Evolutionary conservation across 495 filamentous ascomycete genomes (phyloP), one percentile per base, ranked within the genome.

Genomic region (Annulohypoxylon bovei): DNA sequence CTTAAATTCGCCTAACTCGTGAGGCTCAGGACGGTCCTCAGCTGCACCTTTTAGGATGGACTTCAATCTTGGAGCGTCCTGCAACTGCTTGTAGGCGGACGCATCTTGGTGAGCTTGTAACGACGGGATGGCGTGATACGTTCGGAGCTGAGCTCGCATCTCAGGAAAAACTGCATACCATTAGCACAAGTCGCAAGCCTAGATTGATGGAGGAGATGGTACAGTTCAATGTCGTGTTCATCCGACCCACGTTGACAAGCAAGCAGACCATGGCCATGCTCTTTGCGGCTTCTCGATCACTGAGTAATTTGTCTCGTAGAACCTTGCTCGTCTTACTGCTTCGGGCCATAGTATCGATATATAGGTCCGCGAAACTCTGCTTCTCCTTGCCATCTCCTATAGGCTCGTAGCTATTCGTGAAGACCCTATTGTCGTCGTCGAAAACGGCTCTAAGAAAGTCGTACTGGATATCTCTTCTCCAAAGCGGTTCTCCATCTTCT

Each of bases 291-390:
- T 91, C 88, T 72, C 93, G 91, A 77, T 98, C 95, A 73, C 88
- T 95, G 73, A 97, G 88, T 70, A 99, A 87, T 84, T 99, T 99
- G 73, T 99, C 95, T 76, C 96, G 92, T 55, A 99, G 85, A 65
- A 99, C 96, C 80, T 98, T 98, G 81, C 95, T 98, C 28, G 94
- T 98, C 84, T 99, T 99, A 86, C 93, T 98, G 79, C 95, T 99
- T 80, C 93, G 86, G 6, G 96, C 94, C 95, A 99, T 99, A 42
- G 95, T 93, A 79, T 98, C 94, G 76, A 99, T 93, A 80, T 99
- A 99, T 52, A 98, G 87, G 79, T 99, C 93, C 28, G 95, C 93
- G 75, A 99, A 99, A 69, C 90, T 95, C 75, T 94, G 87, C 66
- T 89, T 89, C 70, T 86, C 86, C 50, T 88, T 85, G 47, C 84